Evolutionary conservation across 225 moss, liverwort and hornwort genomes (phyloP), one percentile per base, ranked within the genome.

Genomic region (Sphagnum tenellum): DNA sequence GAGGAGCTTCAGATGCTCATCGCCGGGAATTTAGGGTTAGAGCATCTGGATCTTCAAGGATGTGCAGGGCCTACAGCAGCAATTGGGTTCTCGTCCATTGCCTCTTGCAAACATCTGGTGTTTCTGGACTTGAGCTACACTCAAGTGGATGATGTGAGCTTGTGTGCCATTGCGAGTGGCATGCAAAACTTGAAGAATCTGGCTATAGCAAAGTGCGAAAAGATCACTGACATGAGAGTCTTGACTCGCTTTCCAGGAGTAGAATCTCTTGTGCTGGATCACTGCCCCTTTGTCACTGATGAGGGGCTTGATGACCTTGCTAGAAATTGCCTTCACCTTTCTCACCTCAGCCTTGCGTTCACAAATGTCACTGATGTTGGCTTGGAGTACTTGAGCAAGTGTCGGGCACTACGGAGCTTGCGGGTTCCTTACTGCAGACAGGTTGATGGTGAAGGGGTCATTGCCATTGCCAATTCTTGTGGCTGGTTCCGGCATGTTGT

Each of bases 371-470:
- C 83, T 3, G 92, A 93, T 68, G 57, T 56, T 46, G 89, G 92
- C 5, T 82, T 93, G 57, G 66, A 69, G 51, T 67, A 78, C 44
- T 69, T 89, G 64, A 77, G 81, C 65, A 72, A 73, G 47, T 89
- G 88, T 64, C 77, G 80, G 60, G 74, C 84, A 77, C 69, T 93
- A 71, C 83, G 81, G 67, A 83, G 76, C 75, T 66, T 92, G 59
- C 75, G 87, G 49, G 82, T 88, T 69, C 85, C 89, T 48, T 88
- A 89, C 64, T 92, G 92, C 73, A 84, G 78, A 70, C 79, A 73
- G 49, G 84, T 84, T 63, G 81, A 72, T 57, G 89, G 92, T 56
- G 67, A 72, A 50, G 92, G 88, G 58, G 66, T 89, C 12, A 72
- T 89, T 64, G 73, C 75, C 66, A 71, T 92, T 58, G 92, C 88